phyloP scores from a whole-genome alignment of 371 early-diverging fungal species.

The Apophysomyces sp. region DNA sequence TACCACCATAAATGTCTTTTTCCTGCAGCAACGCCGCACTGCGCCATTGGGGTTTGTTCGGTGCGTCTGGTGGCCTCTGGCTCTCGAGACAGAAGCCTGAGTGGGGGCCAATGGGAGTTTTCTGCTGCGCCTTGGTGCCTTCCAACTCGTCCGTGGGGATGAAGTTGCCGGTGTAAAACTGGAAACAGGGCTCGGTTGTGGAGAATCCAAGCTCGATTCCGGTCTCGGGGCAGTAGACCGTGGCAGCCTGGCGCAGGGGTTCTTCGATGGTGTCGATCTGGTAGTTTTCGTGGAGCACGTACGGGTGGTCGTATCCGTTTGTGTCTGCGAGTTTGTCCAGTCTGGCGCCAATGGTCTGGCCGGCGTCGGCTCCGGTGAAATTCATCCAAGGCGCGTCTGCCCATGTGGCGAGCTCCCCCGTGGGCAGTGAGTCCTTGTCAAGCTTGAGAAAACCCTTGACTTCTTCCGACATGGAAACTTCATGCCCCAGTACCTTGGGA shows the following conservation, averaged over 20 bases:
- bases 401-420: conserved; percentile 54
- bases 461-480: conserved; percentile 45
- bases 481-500: conserved; percentile 48
- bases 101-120: conserved; percentile 29
- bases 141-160: conserved; percentile 29
- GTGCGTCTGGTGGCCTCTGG: conserved; percentile 66
- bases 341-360: conserved; percentile 42
- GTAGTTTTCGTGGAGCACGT: conserved; percentile 48
- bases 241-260: conserved; percentile 44
- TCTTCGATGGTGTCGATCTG: conserved; percentile 31
- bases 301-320: conserved; percentile 67
- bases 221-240: conserved; percentile 53
- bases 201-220: conserved; percentile 60
- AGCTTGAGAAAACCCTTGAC: conserved; percentile 54
- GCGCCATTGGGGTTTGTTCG: conserved; percentile 60
- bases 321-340: conserved; percentile 35
- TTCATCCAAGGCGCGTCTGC: conserved; percentile 48
- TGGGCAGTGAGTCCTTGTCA: conserved; percentile 61
- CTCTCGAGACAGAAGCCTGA: conserved; percentile 72
- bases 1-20: conserved; percentile 48
- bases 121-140: conserved; percentile 40
- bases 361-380: conserved; percentile 48
- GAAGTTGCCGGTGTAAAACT: conserved; percentile 75
- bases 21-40: conserved; percentile 44
- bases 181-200: conserved; percentile 73